Conservation (phyloP, 179 eudicot genomes). For the Amaranthus tricolor region DNA sequence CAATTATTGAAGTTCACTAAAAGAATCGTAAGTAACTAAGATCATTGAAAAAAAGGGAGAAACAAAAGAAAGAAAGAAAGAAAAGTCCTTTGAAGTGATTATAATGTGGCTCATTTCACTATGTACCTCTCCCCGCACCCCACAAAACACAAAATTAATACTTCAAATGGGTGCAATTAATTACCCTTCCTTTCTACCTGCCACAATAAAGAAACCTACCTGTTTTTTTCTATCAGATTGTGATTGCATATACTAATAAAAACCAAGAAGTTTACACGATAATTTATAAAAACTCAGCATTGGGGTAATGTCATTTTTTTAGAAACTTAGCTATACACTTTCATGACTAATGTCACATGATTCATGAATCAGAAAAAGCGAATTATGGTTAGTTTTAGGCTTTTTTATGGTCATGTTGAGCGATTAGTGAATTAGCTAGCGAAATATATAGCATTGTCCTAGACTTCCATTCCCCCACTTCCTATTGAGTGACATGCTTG, state of each 20-base stretch:
- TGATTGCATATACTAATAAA: not conserved
- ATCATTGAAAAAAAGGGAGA: not conserved
- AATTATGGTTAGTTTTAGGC: too few relatives aligned
- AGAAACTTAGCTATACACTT: too few relatives aligned
- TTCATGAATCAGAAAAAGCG: too few relatives aligned
- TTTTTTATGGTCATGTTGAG: too few relatives aligned
- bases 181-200: constrained; percentile 4
- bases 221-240: not conserved
- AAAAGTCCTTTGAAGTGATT: not conserved
- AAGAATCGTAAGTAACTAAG: not conserved
- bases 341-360: too few relatives aligned
- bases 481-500: not conserved
- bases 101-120: not conserved
- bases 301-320: too few relatives aligned
- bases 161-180: not conserved
- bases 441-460: not conserved
- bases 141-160: not conserved
- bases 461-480: not conserved
- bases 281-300: not conserved
- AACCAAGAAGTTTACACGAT: not conserved
- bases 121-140: not conserved
- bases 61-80: not conserved
- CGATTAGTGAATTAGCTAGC: too few relatives aligned
- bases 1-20: not conserved
- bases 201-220: not conserved